phyloP scores from a whole-genome alignment of 2,329 filamentous ascomycete species.

The Pseudophaeomoniella oleicola region DNA sequence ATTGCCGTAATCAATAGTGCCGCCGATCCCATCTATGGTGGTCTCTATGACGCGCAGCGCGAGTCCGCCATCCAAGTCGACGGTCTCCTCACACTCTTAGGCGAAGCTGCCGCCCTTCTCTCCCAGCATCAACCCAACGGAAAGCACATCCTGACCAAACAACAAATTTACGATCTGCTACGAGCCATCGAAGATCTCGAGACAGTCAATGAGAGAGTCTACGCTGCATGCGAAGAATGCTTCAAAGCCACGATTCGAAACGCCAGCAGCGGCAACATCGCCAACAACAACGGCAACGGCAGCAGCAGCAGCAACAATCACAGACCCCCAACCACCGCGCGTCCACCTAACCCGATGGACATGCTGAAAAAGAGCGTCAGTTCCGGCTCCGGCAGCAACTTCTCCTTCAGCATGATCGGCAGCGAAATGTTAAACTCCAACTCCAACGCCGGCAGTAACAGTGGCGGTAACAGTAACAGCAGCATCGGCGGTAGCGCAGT shows the following conservation, averaged over 20 bases:
- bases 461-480: conserved; percentile 18
- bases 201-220: conserved; percentile 59
- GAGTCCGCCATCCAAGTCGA: conserved; percentile 81
- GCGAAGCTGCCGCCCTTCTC: conserved; percentile 68
- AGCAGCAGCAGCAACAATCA: conserved; percentile 37
- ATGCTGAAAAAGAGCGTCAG: conserved; percentile 51
- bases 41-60: conserved; percentile 66
- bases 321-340: background rate
- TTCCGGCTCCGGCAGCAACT: conserved; percentile 37
- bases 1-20: conserved; percentile 75
- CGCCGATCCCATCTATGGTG: conserved; percentile 80
- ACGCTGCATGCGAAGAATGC: conserved; percentile 61
- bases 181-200: conserved; percentile 68
- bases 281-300: too few species aligned
- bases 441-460: conserved; percentile 25
- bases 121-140: conserved; percentile 37
- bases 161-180: conserved; percentile 61
- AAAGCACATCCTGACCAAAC: conserved; percentile 46
- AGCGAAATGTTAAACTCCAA: conserved; percentile 61
- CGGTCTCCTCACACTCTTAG: conserved; percentile 67
- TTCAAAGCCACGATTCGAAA: conserved; percentile 62
- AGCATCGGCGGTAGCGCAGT: conserved; percentile 43
- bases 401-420: conserved; percentile 55
- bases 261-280: conserved; percentile 47
- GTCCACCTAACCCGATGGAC: conserved; percentile 43